These are phyloP conservation scores for Plenodomus tracheiphilus DNA, from an alignment of 2,329 filamentous ascomycete genomes.

Conservation along the genomic window DNA sequence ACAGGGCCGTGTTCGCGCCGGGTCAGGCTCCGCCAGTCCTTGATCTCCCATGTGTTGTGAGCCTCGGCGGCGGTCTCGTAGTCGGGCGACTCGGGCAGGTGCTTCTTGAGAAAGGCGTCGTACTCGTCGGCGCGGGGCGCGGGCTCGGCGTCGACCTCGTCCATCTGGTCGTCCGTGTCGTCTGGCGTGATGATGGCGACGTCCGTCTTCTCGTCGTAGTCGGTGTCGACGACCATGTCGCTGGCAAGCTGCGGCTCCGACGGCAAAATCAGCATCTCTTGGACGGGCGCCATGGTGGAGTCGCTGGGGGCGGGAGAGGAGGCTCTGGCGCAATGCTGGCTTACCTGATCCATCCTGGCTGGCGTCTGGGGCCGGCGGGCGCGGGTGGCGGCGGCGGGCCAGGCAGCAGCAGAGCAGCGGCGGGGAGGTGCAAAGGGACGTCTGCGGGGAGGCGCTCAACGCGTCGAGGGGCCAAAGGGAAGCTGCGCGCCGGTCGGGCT, in stretches of 20 bases:
- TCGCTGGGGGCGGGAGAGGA: background rate
- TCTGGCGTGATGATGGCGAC: slow-evolving; percentile 66
- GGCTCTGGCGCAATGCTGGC: slow-evolving; percentile 15
- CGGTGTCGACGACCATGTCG: slow-evolving; percentile 66
- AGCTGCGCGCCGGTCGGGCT: slow-evolving; percentile 27
- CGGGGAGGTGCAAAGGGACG: slow-evolving; percentile 11
- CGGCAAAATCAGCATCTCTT: slow-evolving; percentile 9
- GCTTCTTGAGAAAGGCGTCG: slow-evolving; percentile 81
- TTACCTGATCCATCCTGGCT: slow-evolving; percentile 45
- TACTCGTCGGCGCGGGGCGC: slow-evolving; percentile 63
- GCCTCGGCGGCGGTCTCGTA: slow-evolving; percentile 77
- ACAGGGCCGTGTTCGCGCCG: slow-evolving; percentile 86
- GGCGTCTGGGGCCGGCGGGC: slow-evolving; percentile 12
- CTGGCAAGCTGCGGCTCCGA: slow-evolving; percentile 55
- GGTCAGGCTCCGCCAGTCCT: slow-evolving; percentile 74
- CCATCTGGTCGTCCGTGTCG: slow-evolving; percentile 62
- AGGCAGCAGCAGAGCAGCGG: slow-evolving; percentile 8
- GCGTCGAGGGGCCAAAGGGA: slow-evolving; percentile 5
- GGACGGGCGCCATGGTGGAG: background rate
- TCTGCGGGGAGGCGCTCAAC: slow-evolving; percentile 15
- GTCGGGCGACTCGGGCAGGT: slow-evolving; percentile 76
- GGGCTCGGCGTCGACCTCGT: slow-evolving; percentile 57
- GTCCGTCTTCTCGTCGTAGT: slow-evolving; percentile 64
- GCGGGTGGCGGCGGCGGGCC: slow-evolving; percentile 18
- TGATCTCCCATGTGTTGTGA: slow-evolving; percentile 83